phyloP scores from a whole-genome alignment of 345 rosid species.

The Cardiospermum halicacabum region DNA sequence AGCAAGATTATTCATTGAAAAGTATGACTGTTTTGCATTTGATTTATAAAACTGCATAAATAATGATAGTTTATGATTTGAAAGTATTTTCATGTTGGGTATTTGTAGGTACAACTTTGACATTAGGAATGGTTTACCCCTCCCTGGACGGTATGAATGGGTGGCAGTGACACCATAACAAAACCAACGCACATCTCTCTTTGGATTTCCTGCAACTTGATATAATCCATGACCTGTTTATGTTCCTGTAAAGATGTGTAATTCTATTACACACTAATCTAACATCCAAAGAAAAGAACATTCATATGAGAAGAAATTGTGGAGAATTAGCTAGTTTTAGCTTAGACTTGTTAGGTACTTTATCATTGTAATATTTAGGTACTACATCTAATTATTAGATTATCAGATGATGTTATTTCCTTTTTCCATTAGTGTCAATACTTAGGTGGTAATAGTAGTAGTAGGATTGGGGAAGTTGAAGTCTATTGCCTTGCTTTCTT shows the following conservation, averaged over 20 bases:
- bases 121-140: conserved; percentile 53
- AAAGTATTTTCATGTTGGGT: background rate
- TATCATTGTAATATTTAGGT: conserved; percentile 21
- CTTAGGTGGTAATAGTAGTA: conserved; percentile 19
- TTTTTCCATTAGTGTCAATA: conserved; percentile 18
- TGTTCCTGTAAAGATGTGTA: conserved; percentile 29
- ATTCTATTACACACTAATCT: conserved; percentile 29
- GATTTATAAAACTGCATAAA: background rate
- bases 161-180: conserved; percentile 46
- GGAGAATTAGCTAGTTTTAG: conserved; percentile 8
- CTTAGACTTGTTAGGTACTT: conserved; percentile 14
- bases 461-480: too few species aligned
- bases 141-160: conserved; percentile 84
- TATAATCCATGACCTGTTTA: conserved; percentile 1
- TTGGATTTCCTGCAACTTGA: conserved; percentile 9
- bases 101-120: conserved; percentile 82
- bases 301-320: background rate
- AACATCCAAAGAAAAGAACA: conserved; percentile 8
- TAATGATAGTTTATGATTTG: background rate
- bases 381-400: conserved; percentile 21
- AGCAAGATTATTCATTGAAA: conserved; percentile 45
- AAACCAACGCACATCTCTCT: background rate
- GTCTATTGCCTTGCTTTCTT: conserved; percentile 22
- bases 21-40: conserved; percentile 37
- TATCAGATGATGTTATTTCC: too few species aligned